These are phyloP conservation scores for Usnea hakonensis DNA, from an alignment of 495 filamentous ascomycete genomes.

Conservation along the genomic window DNA sequence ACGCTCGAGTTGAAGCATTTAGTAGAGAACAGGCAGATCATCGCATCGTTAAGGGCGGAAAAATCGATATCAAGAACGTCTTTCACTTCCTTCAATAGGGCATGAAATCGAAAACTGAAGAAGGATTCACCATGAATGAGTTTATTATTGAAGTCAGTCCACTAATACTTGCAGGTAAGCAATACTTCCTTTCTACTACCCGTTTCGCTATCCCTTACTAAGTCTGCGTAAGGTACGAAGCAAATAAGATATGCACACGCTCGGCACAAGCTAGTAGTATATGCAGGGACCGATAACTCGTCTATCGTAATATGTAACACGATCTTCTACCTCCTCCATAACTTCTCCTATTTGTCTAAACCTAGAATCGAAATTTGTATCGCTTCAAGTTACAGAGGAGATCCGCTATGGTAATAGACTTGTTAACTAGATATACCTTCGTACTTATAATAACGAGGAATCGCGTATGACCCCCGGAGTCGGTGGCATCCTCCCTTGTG, in stretches of 20 bases:
- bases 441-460: constrained; percentile 56
- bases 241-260: too few relatives aligned
- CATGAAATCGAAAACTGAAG: not conserved
- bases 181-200: too few relatives aligned
- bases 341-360: constrained; percentile 37
- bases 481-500: constrained; percentile 46
- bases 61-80: too few relatives aligned
- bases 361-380: too few relatives aligned
- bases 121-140: not conserved
- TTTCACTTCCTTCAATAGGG: not conserved
- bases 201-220: too few relatives aligned
- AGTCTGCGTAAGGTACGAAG: too few relatives aligned
- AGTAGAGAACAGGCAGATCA: too few relatives aligned
- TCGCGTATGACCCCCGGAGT: constrained; percentile 57
- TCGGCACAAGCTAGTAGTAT: not conserved
- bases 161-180: not conserved
- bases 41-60: too few relatives aligned
- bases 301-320: constrained; percentile 49
- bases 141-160: not conserved
- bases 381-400: constrained; percentile 47
- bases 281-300: constrained; percentile 49
- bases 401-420: too few relatives aligned
- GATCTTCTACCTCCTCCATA: constrained; percentile 56
- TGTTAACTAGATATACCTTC: too few relatives aligned
- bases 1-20: too few relatives aligned